Evolutionary conservation across 805 yeast genomes (phyloP), one percentile per base, ranked within the genome.

Genomic region (Yarrowia bubula): DNA sequence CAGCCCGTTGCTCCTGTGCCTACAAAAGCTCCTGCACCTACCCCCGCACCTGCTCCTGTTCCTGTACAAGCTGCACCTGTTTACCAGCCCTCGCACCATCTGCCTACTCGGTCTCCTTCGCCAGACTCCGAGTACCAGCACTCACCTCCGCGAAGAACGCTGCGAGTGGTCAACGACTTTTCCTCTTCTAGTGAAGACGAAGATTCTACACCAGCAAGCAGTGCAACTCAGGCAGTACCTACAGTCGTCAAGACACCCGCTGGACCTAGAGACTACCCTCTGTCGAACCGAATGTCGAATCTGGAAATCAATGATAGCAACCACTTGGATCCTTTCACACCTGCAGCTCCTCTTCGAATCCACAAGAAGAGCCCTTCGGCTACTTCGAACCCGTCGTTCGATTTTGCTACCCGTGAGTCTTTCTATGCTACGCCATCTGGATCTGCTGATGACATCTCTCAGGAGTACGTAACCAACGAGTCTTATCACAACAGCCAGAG

Each of bases 101-200:
- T 55, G 10, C 47, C 61, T 10, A 33, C 38, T 9, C 61, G 61
- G n/a, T 15, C 47, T 11, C 17, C 37, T 15, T 41, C 61, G 5
- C 38, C 61, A 11, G 61, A 31, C 37, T 41, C 47, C 9, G 61
- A 41, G 1, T 41, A 41, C 61, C 61, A 22, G n/a, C 11, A 38
- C 31, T 55, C 61, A 13, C 61, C 61, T 17, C 61, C 61, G 4
- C 28, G 47, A 33, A 33, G 64, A 33, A 44, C 51, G 5, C 51
- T 58, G 33, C 32, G 64, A 43, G 64, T 58, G 33, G 64, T 58
- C 31, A 58, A 58, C 43, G 64, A 58, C 35, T 43, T 35, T 11
- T 43, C 51, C 10, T 58, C 64, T 17, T 58, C 64, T 9, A 51
- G 58, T 13, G 58, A 51, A 22, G 64, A 58, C 17, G 64, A 58